Base-by-base conservation (phyloP, 768 basidiomycete species). In the Punctularia strigosozonata region DNA sequence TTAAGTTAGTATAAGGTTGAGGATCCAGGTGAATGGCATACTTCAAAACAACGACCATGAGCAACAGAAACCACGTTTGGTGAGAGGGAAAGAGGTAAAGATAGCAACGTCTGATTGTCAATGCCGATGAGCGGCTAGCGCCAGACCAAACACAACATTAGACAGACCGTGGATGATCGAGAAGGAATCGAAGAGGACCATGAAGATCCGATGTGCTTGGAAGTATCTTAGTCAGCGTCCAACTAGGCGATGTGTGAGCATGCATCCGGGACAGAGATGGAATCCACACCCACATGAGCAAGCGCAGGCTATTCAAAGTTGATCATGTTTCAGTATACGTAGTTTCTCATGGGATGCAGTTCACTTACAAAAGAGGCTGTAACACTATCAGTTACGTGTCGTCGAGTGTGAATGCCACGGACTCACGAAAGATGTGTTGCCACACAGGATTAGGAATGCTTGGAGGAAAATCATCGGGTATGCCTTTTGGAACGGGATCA, bases 101-200 rank as follows among this genome's bases (percentile, higher is more conserved):
- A 51, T 84, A 92, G 57, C 90, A 94, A 45, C 87, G 75, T 8
- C n/a, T n/a, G n/a, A n/a, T n/a, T n/a, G n/a, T n/a, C n/a, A n/a
- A n/a, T n/a, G n/a, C n/a, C n/a, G n/a, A n/a, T n/a, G n/a, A n/a
- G n/a, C n/a, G n/a, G n/a, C n/a, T n/a, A n/a, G n/a, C n/a, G n/a
- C n/a, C n/a, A n/a, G n/a, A n/a, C n/a, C n/a, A n/a, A n/a, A n/a
- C n/a, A n/a, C n/a, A n/a, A n/a, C n/a, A n/a, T n/a, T n/a, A n/a
- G n/a, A n/a, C n/a, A n/a, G n/a, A n/a, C n/a, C 94, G 76, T 10
- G 94, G 94, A 53, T 97, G 94, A 50, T 97, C 90, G 6, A 99
- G 71, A 6, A 99, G 73, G 55, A 98, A 99, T 40, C 79, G 80
- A 1, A 95, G 64, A 0, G 89, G 88, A 59, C 92, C 88, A 34